A percentile compares a stretch with the other conserved stretches of the same genome.
Evolutionary conservation across 192 early-diverging fungal genomes (phyloP).

Genomic region (Rhizoclosmatium globosum): DNA sequence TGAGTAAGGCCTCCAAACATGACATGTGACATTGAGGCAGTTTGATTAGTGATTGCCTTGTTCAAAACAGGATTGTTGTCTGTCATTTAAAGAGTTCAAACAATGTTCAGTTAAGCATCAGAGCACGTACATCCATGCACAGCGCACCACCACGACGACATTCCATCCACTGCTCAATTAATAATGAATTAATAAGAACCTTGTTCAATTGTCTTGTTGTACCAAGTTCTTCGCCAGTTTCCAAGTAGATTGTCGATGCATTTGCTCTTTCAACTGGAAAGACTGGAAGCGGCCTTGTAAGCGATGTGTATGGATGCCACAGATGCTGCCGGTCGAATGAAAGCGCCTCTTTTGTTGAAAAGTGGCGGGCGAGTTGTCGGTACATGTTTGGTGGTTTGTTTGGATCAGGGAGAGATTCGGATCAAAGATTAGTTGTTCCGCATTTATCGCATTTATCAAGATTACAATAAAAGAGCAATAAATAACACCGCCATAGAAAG

Average conservation of each 20-base stretch:
- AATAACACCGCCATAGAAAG: too few species aligned
- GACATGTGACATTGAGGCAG: slow-evolving; percentile 4
- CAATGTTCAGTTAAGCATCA: too few species aligned
- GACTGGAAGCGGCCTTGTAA: slow-evolving; percentile 20
- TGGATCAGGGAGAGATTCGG: too few species aligned
- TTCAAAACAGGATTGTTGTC: slow-evolving; percentile 19
- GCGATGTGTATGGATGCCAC: slow-evolving; percentile 37
- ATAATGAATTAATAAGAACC: not conserved
- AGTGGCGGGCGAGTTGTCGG: too few species aligned
- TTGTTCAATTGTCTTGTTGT: not conserved
- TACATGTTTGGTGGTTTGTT: too few species aligned
- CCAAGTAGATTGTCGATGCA: slow-evolving; percentile 8
- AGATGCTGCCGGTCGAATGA: slow-evolving; percentile 24
- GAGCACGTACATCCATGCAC: slow-evolving; percentile 36
- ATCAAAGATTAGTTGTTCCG: too few species aligned
- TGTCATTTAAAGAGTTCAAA: too few species aligned
- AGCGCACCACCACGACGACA: slow-evolving; percentile 30
- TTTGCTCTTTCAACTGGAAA: slow-evolving; percentile 1
- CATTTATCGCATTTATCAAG: too few species aligned
- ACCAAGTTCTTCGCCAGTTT: not conserved
- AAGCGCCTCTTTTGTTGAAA: slow-evolving; percentile 1
- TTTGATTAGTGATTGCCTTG: slow-evolving; percentile 19
- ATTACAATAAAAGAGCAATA: too few species aligned
- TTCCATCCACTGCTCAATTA: slow-evolving; percentile 8
- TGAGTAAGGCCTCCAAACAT: slow-evolving; percentile 41